Conservation (phyloP, 495 filamentous ascomycete species). For the Hyaloscypha variabilis region DNA sequence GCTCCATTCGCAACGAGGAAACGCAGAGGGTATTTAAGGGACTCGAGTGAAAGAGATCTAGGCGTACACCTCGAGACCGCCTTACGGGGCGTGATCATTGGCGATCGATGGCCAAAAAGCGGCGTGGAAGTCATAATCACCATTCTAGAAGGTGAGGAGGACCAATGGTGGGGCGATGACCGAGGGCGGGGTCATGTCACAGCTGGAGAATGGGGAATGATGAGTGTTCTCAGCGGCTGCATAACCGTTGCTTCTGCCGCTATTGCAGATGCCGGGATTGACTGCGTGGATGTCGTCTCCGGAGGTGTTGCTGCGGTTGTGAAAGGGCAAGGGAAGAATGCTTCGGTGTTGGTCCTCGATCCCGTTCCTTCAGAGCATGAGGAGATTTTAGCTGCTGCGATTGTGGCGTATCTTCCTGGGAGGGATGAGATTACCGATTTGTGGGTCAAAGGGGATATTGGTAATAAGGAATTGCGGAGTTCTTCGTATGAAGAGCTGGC, state of each 20-base stretch:
- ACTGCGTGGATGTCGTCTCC: conserved; percentile 88
- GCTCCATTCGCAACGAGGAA: conserved; percentile 87
- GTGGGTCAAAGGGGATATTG: conserved; percentile 84
- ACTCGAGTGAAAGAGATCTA: conserved; percentile 84
- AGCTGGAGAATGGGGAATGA: conserved; percentile 68
- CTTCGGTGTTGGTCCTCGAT: conserved; percentile 71
- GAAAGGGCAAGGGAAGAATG: conserved; percentile 32
- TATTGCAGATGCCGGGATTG: conserved; percentile 91
- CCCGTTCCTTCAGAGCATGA: conserved; percentile 80
- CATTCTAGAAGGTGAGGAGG: conserved; percentile 85
- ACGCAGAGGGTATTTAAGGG: conserved; percentile 84
- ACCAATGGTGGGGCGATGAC: conserved; percentile 61
- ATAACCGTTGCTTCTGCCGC: conserved; percentile 96
- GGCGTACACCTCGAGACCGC: conserved; percentile 90
- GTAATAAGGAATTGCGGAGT: conserved; percentile 30
- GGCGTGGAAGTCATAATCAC: conserved; percentile 91
- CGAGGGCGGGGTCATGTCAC: conserved; percentile 20
- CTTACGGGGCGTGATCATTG: conserved; percentile 84
- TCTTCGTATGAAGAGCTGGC: conserved; percentile 52
- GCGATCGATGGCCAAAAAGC: conserved; percentile 94
- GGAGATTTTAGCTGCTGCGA: conserved; percentile 77
- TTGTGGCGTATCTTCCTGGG: conserved; percentile 85
- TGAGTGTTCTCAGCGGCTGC: conserved; percentile 89
- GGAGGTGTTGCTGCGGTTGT: conserved; percentile 89
- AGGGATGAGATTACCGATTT: conserved; percentile 92